Percentiles rank a stretch among this genome's conserved stretches.
These are phyloP conservation scores for Podila epicladia DNA, from an alignment of 192 early-diverging fungal genomes.

Conservation along the genomic window DNA sequence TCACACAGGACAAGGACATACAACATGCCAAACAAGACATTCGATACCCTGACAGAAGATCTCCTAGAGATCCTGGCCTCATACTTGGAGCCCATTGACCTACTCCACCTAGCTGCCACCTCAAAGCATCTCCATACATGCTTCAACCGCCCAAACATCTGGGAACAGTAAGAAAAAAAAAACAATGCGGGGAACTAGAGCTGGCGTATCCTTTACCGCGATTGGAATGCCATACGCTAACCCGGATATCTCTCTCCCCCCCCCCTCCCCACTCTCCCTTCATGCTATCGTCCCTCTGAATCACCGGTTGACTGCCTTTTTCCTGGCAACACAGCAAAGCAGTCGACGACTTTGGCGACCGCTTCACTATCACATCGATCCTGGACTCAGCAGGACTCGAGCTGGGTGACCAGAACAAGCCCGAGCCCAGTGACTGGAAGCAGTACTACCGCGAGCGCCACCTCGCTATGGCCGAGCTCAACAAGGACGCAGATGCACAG, in stretches of 20 bases:
- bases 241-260: too few relatives aligned
- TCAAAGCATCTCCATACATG: conserved; percentile 28
- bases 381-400: conserved; percentile 59
- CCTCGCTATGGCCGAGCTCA: conserved; percentile 24
- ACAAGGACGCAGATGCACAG: conserved; percentile 41
- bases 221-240: too few relatives aligned
- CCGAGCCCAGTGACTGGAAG: conserved; percentile 60
- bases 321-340: conserved; percentile 49
- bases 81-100: conserved; percentile 50
- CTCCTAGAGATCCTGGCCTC: conserved; percentile 39
- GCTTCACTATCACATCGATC: conserved; percentile 59
- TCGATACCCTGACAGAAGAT: conserved; percentile 39
- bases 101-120: conserved; percentile 40
- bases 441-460: conserved; percentile 55
- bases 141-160: conserved; percentile 29
- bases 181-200: background rate
- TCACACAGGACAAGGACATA: conserved; percentile 4
- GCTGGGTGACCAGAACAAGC: conserved; percentile 46
- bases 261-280: too few relatives aligned
- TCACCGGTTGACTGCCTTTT: background rate
- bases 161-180: conserved; percentile 46
- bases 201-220: background rate
- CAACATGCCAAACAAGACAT: conserved; percentile 30
- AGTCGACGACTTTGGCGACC: conserved; percentile 62
- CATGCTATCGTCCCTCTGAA: background rate